Conservation (phyloP, 768 basidiomycete genomes). For the Rhizopogon roseolus region DNA sequence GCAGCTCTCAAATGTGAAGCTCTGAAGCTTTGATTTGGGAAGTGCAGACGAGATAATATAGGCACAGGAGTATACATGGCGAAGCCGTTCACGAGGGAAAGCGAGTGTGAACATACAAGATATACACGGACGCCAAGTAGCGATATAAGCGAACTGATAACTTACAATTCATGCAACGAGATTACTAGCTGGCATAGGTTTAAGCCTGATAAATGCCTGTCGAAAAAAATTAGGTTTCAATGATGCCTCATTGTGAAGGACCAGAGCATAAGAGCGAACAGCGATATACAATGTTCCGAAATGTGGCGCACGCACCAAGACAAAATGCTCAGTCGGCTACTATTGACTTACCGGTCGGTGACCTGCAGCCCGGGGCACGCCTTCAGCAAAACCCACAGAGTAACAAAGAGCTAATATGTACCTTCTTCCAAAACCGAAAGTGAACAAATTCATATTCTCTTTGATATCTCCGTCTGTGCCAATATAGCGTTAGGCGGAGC, state of each 20-base stretch:
- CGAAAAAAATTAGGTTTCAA: conserved; percentile 2
- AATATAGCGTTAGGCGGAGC: conserved; percentile 48
- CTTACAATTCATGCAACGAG: too few species aligned
- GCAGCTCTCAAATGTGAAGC: too few species aligned
- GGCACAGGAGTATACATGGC: too few species aligned
- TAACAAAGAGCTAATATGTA: not conserved
- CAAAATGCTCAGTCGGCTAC: not conserved
- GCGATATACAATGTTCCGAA: conserved; percentile 61
- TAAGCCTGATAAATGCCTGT: not conserved
- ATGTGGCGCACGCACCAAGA: not conserved
- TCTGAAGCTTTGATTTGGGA: too few species aligned
- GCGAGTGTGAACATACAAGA: too few species aligned
- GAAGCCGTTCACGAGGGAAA: too few species aligned
- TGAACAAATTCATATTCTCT: conserved; percentile 40
- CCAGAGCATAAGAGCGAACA: conserved; percentile 59
- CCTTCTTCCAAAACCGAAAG: conserved; percentile 52
- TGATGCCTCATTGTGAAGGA: conserved; percentile 41
- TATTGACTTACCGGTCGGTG: conserved; percentile 12
- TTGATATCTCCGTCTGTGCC: conserved; percentile 36
- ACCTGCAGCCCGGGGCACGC: conserved; percentile 50
- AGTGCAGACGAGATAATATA: too few species aligned
- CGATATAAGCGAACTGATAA: too few species aligned
- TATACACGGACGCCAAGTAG: too few species aligned
- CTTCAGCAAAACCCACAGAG: not conserved
- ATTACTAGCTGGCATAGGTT: not conserved